Evolutionary conservation across 352 stramenopile species (phyloP), one percentile per base, ranked within the genome.

Genomic region (Globisporangium camurandrum): DNA sequence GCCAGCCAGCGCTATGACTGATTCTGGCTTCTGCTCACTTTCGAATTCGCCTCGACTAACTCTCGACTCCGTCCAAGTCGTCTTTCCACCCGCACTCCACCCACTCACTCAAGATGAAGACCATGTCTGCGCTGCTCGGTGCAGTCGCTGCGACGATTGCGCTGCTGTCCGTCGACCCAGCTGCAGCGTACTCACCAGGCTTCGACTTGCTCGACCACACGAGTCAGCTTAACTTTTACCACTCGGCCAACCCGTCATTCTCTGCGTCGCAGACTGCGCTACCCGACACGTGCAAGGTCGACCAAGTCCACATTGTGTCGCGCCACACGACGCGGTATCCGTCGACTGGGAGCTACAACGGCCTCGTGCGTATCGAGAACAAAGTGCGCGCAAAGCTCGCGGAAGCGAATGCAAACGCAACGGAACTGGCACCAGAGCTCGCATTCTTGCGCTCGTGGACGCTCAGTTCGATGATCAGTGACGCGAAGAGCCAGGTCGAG

Each of bases 201-300:
- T 83, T 83, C 36, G 68, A 83, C 61, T 50, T 83, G 30, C 64
- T 73, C 38, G 71, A 79, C 59, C 68, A 79, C 59, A 79, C 71
- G 40, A 83, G 66, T 36, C 67, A 75, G 47, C 68, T 83, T 51
- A 77, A 72, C 53, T 78, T 66, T 56, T 83, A 83, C 57, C 71
- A 77, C 55, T 56, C 62, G 49, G 68, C 71, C 27, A 69, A 64
- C 39, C 64, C 68, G 12, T 44, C 64, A 45, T 64, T 75, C 46
- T 57, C 60, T 27, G 51, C 51, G 0, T 65, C 61, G 40, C 62
- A 82, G 45, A 68, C 69, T 4, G 53, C 56, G 30, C 66, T 83
- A 27, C 56, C 68, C 16, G 66, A 64, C 20, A 56, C 49, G 23
- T 83, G 71, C 42, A 40, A 62, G 34, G 71, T 79, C 12, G 71